Conservation (phyloP, 2,329 filamentous ascomycete species). For the Colletotrichum endophyticum region DNA sequence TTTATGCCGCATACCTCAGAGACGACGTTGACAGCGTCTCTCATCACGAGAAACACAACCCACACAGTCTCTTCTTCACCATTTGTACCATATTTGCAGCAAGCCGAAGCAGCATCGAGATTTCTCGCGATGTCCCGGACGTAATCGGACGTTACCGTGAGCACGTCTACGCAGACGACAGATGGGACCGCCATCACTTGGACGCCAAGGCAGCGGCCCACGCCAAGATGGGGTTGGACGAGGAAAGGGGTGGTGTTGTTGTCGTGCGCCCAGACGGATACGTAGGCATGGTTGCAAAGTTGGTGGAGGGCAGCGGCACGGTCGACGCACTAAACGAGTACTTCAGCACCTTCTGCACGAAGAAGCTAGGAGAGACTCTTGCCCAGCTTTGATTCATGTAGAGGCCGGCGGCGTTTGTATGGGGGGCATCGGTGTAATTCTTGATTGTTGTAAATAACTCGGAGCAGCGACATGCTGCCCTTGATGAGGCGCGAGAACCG, state of each 20-base stretch:
- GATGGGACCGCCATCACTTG: slow-evolving; percentile 73
- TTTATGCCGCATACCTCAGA: slow-evolving; percentile 71
- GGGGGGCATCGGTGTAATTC: too few relatives aligned
- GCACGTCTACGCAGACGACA: slow-evolving; percentile 86
- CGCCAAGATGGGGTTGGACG: slow-evolving; percentile 82
- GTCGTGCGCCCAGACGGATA: slow-evolving; percentile 89
- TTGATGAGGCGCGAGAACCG: not conserved
- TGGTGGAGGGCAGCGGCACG: slow-evolving; percentile 79
- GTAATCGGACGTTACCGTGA: slow-evolving; percentile 77
- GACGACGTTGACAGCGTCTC: slow-evolving; percentile 66
- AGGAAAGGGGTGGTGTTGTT: slow-evolving; percentile 77
- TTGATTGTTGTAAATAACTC: not conserved
- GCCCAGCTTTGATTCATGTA: slow-evolving; percentile 40
- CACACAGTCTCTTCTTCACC: slow-evolving; percentile 83
- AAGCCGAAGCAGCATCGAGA: slow-evolving; percentile 72
- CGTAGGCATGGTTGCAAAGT: slow-evolving; percentile 74
- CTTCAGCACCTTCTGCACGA: slow-evolving; percentile 75
- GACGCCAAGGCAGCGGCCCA: slow-evolving; percentile 78
- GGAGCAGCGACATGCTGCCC: not conserved
- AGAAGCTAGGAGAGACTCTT: slow-evolving; percentile 50
- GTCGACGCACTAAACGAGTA: slow-evolving; percentile 84
- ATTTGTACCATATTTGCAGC: slow-evolving; percentile 78
- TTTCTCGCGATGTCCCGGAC: slow-evolving; percentile 71
- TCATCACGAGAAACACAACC: slow-evolving; percentile 83
- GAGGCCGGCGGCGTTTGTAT: not conserved